These are phyloP conservation scores for Nymphaea colorata DNA, from an alignment of 164 flowering plant genomes.

Conservation along the genomic window DNA sequence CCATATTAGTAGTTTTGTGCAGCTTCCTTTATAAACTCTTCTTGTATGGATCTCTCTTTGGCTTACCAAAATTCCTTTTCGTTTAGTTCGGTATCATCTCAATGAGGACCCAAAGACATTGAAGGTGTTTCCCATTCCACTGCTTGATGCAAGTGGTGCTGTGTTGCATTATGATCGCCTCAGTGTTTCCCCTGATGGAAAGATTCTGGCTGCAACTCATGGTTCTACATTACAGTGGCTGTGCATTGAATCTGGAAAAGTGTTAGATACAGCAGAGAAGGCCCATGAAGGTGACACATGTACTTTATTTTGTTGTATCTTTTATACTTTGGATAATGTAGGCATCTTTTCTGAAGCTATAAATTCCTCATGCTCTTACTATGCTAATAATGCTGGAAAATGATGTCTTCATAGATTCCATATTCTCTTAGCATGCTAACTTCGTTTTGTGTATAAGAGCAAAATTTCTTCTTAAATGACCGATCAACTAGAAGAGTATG, in stretches of 20 bases:
- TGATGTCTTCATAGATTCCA: too few species aligned
- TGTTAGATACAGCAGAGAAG: constrained; percentile 80
- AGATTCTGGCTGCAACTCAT: constrained; percentile 71
- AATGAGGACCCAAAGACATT: constrained; percentile 94
- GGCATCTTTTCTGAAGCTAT: too few species aligned
- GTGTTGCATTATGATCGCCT: constrained; percentile 78
- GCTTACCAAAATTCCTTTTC: not conserved
- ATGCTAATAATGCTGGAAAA: too few species aligned
- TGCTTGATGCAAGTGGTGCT: constrained; percentile 55
- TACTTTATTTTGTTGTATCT: not conserved
- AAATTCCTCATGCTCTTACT: too few species aligned
- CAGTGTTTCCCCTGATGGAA: constrained; percentile 82
- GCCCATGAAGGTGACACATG: constrained; percentile 70
- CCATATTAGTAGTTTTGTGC: not conserved
- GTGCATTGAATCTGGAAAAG: constrained; percentile 62
- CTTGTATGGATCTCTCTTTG: not conserved
- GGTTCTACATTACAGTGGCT: constrained; percentile 85
- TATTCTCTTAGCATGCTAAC: too few species aligned
- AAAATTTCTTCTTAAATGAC: too few species aligned
- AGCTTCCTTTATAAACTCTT: not conserved
- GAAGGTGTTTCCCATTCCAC: constrained; percentile 90
- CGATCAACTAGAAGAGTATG: too few species aligned
- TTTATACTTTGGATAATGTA: too few species aligned
- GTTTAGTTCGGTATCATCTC: constrained; percentile 80
- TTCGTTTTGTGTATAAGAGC: too few species aligned